Conservation (phyloP, 2,329 filamentous ascomycete genomes). For the Sclerotinia nivalis region DNA sequence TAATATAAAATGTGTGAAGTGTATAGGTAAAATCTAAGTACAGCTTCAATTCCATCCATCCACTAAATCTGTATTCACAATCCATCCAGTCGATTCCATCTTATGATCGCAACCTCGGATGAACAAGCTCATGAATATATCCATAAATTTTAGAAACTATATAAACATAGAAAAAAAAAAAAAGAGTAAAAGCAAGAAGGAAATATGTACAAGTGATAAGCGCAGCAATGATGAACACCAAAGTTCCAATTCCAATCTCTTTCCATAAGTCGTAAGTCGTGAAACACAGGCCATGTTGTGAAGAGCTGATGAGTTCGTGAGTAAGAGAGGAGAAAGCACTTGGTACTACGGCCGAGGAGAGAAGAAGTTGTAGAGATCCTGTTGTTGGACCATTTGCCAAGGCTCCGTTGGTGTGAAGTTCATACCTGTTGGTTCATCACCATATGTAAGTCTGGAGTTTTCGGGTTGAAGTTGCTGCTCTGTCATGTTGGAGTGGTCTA, state of each 20-base stretch:
- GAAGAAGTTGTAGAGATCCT: conserved; percentile 1
- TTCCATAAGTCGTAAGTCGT: background rate
- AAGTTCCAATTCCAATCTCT: background rate
- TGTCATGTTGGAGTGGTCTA: background rate
- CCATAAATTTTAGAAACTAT: background rate
- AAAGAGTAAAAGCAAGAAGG: background rate
- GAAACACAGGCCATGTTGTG: background rate
- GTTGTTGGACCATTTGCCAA: background rate
- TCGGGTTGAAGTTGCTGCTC: background rate
- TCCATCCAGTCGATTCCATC: background rate
- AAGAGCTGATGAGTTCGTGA: background rate
- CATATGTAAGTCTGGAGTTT: background rate
- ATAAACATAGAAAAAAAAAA: background rate
- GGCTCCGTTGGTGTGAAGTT: background rate
- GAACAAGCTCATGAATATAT: background rate
- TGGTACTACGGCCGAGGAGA: background rate
- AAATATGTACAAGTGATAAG: background rate
- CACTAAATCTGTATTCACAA: background rate
- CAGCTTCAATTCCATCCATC: conserved; percentile 7
- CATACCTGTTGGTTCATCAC: background rate
- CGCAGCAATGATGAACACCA: background rate
- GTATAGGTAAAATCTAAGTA: conserved; percentile 1
- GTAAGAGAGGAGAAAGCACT: background rate
- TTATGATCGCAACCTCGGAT: background rate
- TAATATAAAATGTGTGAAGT: background rate